Percentiles rank a stretch among this genome's conserved stretches.
Conservation (phyloP, 1,284 basidiomycete genomes). For the Austroboletus sp. region DNA sequence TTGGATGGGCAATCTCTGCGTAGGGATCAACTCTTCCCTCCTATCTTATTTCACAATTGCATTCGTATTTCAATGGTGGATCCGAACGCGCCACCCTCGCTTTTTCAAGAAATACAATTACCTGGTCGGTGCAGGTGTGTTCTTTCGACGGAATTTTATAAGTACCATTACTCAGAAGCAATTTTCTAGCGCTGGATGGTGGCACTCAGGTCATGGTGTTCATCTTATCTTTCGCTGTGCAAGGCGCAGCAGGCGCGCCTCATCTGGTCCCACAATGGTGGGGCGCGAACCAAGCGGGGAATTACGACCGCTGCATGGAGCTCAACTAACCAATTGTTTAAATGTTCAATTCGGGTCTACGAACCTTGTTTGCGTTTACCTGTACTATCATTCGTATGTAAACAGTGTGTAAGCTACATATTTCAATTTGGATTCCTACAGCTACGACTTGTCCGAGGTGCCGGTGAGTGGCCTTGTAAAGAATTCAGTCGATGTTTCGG, state of each 20-base stretch:
- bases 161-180: not conserved
- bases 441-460: no score
- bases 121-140: conserved; percentile 37
- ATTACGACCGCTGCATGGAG: conserved; percentile 20
- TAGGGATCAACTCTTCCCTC: conserved; percentile 44
- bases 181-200: conserved; percentile 45
- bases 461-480: no score
- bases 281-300: conserved; percentile 43
- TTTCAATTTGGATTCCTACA: no score
- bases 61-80: conserved; percentile 50
- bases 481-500: no score
- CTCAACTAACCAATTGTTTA: not conserved
- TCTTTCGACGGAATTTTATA: not conserved
- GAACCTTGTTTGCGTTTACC: no score
- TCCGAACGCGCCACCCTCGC: conserved; percentile 49
- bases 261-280: conserved; percentile 57
- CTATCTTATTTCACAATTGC: conserved; percentile 43
- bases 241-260: conserved; percentile 54
- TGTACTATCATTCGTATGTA: no score
- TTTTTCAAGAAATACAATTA: conserved; percentile 52
- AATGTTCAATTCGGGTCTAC: no score
- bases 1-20: conserved; percentile 36
- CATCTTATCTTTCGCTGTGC: conserved; percentile 65
- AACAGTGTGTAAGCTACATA: no score
- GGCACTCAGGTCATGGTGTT: conserved; percentile 66